Evolutionary conservation across 2,329 filamentous ascomycete genomes (phyloP).

Genomic region (Chaetomiaceae sp.): DNA sequence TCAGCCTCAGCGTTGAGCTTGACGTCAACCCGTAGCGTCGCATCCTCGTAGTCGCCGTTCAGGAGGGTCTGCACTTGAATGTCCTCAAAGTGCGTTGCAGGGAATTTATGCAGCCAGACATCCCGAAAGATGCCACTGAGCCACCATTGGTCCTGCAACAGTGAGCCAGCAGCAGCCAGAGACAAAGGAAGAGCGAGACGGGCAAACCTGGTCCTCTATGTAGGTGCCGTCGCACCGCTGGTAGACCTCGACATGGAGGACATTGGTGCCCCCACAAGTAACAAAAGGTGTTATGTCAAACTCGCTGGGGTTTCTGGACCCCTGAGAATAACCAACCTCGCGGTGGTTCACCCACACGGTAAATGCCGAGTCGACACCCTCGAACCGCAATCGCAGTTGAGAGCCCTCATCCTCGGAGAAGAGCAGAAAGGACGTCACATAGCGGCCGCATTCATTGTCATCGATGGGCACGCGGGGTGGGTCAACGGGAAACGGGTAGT

Average conservation of each 20-base stretch:
- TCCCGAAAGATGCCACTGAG: conserved; percentile 57
- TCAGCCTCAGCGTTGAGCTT: conserved; percentile 32
- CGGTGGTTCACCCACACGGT: conserved; percentile 66
- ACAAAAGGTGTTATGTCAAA: conserved; percentile 63
- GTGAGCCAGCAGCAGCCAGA: background rate
- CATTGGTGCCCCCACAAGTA: conserved; percentile 43
- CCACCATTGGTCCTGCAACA: conserved; percentile 51
- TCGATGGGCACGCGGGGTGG: conserved; percentile 54
- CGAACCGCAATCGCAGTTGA: conserved; percentile 65
- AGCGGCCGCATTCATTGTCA: conserved; percentile 63
- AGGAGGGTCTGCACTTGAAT: conserved; percentile 51
- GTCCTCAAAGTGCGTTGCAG: conserved; percentile 52
- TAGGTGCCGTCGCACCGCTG: conserved; percentile 69
- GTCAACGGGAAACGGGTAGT: conserved; percentile 58
- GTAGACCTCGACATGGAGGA: conserved; percentile 63
- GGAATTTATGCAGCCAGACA: conserved; percentile 56
- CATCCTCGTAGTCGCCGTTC: conserved; percentile 49
- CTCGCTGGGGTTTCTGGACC: conserved; percentile 66
- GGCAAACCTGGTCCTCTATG: conserved; percentile 57
- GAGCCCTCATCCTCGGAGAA: conserved; percentile 42
- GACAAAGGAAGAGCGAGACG: background rate
- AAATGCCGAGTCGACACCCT: conserved; percentile 70
- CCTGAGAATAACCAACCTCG: conserved; percentile 67
- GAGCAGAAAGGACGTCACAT: conserved; percentile 54
- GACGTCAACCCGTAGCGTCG: conserved; percentile 39